Percentiles rank a stretch among this genome's conserved stretches.
phyloP scores from a whole-genome alignment of 805 yeast species.

The Maudiozyma bulderi region DNA sequence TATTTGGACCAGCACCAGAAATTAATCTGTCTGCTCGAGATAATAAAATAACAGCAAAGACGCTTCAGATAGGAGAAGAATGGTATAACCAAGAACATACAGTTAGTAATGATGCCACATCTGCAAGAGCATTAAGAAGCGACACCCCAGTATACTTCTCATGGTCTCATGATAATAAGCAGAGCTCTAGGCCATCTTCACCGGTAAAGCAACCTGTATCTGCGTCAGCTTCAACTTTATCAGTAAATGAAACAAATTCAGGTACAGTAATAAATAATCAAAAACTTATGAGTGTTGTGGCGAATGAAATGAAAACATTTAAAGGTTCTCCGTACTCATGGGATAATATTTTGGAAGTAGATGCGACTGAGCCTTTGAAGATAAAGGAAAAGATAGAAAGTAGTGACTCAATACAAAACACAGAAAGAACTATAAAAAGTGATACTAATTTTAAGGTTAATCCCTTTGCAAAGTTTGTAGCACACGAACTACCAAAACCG shows the following conservation, averaged over 20 bases:
- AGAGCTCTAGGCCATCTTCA: not conserved
- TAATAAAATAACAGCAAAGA: slow-evolving; percentile 2
- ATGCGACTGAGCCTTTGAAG: not conserved
- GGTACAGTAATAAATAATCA: slow-evolving; percentile 10
- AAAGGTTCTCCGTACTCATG: not conserved
- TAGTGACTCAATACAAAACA: not conserved
- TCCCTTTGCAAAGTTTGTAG: slow-evolving; percentile 24
- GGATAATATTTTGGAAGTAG: slow-evolving; percentile 3
- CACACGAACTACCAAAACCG: slow-evolving; percentile 18
- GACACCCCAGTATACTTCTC: slow-evolving; percentile 24
- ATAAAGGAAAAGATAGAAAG: not conserved
- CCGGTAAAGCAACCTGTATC: not conserved
- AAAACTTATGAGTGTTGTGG: slow-evolving; percentile 8
- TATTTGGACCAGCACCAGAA: slow-evolving; percentile 6
- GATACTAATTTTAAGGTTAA: slow-evolving; percentile 18
- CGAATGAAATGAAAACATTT: slow-evolving; percentile 1
- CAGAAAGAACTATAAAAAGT: not conserved
- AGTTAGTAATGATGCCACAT: slow-evolving; percentile 3
- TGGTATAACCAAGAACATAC: slow-evolving; percentile 21
- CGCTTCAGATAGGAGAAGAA: slow-evolving; percentile 7
- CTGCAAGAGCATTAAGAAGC: slow-evolving; percentile 8
- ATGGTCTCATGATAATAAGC: slow-evolving; percentile 18
- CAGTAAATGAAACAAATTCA: not conserved
- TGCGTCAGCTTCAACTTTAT: not conserved
- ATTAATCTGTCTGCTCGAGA: slow-evolving; percentile 1